Conservation (phyloP, 208 protist species). For the Wallacemonas collosoma region DNA sequence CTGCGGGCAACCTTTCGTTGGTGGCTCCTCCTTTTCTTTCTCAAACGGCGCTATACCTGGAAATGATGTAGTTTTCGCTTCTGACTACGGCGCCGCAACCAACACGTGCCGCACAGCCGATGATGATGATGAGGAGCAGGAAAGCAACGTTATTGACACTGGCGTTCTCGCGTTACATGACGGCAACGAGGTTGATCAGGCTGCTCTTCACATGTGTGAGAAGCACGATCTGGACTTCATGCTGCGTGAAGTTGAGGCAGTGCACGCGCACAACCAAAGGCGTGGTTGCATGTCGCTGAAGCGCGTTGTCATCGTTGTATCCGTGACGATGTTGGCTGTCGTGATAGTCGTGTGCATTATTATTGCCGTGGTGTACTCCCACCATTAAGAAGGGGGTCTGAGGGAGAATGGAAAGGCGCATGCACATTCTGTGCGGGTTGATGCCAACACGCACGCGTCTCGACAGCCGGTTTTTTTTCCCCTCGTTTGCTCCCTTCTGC, state of each 20-base stretch:
- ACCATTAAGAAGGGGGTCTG: neutral
- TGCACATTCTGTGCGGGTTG: no score
- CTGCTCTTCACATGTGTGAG: neutral
- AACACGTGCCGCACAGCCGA: neutral
- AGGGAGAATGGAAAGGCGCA: neutral
- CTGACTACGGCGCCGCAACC: neutral
- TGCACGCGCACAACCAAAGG: neutral
- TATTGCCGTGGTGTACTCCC: constrained; percentile 2
- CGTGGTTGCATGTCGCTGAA: neutral
- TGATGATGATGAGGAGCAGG: constrained; percentile 16
- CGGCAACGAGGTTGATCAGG: neutral
- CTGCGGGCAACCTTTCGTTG: neutral
- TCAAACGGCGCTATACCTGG: neutral
- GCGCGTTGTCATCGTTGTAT: constrained; percentile 3
- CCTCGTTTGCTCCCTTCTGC: no score
- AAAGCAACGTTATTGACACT: constrained; percentile 23
- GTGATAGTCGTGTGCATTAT: constrained; percentile 19
- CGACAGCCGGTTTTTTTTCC: no score
- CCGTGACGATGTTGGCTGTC: neutral
- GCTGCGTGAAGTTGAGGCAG: neutral
- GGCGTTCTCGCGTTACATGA: constrained; percentile 11
- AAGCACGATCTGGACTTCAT: neutral
- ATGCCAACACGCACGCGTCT: no score
- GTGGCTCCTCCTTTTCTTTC: neutral
- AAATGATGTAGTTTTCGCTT: constrained; percentile 1